Percentiles rank a stretch among this genome's conserved stretches.
Conservation (phyloP, 2,329 filamentous ascomycete species). For the Pyricularia sp. region DNA sequence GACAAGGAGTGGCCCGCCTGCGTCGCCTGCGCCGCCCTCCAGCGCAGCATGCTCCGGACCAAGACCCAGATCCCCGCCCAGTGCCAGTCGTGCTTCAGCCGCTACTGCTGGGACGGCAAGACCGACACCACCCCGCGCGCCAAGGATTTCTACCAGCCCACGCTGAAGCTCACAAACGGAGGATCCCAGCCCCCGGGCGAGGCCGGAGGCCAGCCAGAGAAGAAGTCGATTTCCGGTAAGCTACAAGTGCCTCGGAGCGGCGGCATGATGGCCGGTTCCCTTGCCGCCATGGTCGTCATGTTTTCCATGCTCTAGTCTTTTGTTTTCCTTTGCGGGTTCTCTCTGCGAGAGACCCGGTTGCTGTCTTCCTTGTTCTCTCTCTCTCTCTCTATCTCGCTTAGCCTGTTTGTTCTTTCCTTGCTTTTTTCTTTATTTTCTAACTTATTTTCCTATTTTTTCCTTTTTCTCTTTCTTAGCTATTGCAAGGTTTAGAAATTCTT, state of each 20-base stretch:
- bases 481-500: too few relatives aligned
- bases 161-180: constrained; percentile 15
- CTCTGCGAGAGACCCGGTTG: not conserved
- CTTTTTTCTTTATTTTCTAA: not conserved
- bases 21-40: constrained; percentile 79
- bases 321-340: too few relatives aligned
- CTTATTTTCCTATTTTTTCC: not conserved
- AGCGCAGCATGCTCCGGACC: constrained; percentile 65
- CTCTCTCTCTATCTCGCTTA: too few relatives aligned
- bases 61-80: constrained; percentile 57
- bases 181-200: too few relatives aligned
- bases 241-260: not conserved
- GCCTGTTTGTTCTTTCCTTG: not conserved
- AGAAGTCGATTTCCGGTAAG: not conserved
- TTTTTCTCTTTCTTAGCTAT: not conserved
- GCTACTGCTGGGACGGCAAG: constrained; percentile 93
- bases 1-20: constrained; percentile 72
- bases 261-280: not conserved
- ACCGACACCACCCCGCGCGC: constrained; percentile 11
- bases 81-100: constrained; percentile 67
- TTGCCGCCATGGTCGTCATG: not conserved
- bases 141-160: constrained; percentile 19
- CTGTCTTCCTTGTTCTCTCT: not conserved
- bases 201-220: not conserved
- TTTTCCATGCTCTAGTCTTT: not conserved